Conservation (phyloP, 139 green algal species). For the Mesostigma viride region DNA sequence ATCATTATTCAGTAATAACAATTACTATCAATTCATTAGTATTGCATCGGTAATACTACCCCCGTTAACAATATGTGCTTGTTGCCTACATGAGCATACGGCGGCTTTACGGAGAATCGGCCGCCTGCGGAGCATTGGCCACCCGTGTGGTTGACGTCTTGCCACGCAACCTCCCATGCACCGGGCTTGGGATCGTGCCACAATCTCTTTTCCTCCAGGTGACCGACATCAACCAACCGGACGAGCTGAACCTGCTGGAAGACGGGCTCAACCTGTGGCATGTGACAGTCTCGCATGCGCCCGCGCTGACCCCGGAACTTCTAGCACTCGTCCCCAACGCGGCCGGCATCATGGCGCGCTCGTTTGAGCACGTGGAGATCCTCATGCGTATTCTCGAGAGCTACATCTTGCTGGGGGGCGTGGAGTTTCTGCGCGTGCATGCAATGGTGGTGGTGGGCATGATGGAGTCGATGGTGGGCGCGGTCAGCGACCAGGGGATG, state of each 20-base stretch:
- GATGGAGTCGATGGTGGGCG: slow-evolving; percentile 41
- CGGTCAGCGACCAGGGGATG: slow-evolving; percentile 47
- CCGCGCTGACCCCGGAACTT: slow-evolving; percentile 40
- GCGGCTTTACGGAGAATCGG: too few species aligned
- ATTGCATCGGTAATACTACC: too few species aligned
- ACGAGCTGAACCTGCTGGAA: slow-evolving; percentile 76
- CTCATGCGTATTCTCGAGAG: slow-evolving; percentile 39
- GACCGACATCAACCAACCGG: slow-evolving; percentile 56
- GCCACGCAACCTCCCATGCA: too few species aligned
- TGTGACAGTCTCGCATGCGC: slow-evolving; percentile 64
- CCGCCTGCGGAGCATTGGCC: too few species aligned
- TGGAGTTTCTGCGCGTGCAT: slow-evolving; percentile 49
- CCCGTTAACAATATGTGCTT: too few species aligned
- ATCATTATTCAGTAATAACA: too few species aligned
- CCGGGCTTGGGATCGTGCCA: too few species aligned
- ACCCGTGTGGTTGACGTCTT: too few species aligned
- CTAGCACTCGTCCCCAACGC: slow-evolving; percentile 52
- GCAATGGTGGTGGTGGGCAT: slow-evolving; percentile 39
- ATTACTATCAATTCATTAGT: too few species aligned
- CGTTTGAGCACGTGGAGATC: slow-evolving; percentile 55
- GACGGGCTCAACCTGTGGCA: slow-evolving; percentile 78
- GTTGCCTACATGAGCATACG: too few species aligned
- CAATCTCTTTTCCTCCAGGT: too few species aligned
- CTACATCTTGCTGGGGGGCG: slow-evolving; percentile 54
- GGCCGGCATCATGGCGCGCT: slow-evolving; percentile 38